A percentile compares a stretch with the other conserved stretches of the same genome.
These are phyloP conservation scores for Mallotus nudiflorus DNA, from an alignment of 345 rosid genomes.

Conservation along the genomic window DNA sequence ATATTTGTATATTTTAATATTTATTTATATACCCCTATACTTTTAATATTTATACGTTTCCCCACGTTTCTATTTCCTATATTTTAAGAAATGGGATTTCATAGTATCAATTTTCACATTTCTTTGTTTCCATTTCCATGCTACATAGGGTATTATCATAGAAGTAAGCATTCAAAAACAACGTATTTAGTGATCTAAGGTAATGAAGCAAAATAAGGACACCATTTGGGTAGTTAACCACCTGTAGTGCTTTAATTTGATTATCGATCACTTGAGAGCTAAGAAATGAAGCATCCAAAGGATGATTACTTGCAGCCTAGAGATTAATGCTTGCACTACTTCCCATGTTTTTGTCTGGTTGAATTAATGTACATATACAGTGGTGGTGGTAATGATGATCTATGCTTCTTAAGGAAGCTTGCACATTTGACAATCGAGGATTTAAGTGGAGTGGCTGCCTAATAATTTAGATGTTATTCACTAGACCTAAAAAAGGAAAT, in stretches of 20 bases:
- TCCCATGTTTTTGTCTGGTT: constrained; percentile 40
- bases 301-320: constrained; percentile 23
- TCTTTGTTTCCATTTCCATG: no score
- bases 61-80: no score
- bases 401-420: constrained; percentile 53
- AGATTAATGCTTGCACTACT: constrained; percentile 42
- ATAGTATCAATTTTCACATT: no score
- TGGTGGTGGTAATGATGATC: constrained; percentile 54
- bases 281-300: constrained; percentile 30
- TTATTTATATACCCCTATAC: no score
- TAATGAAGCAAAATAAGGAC: not conserved
- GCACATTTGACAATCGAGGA: constrained; percentile 23
- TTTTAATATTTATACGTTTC: no score
- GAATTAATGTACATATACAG: constrained; percentile 51
- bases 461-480: constrained; percentile 63
- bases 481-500: constrained; percentile 47
- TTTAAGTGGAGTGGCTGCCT: constrained; percentile 35
- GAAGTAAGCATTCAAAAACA: not conserved
- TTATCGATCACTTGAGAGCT: constrained; percentile 46
- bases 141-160: not conserved
- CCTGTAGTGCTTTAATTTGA: constrained; percentile 78
- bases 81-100: no score
- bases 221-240: constrained; percentile 21
- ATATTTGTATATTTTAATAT: no score
- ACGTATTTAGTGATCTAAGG: no score